Evolutionary conservation across 805 yeast genomes (phyloP).

Genomic region (Candida mattraensis): DNA sequence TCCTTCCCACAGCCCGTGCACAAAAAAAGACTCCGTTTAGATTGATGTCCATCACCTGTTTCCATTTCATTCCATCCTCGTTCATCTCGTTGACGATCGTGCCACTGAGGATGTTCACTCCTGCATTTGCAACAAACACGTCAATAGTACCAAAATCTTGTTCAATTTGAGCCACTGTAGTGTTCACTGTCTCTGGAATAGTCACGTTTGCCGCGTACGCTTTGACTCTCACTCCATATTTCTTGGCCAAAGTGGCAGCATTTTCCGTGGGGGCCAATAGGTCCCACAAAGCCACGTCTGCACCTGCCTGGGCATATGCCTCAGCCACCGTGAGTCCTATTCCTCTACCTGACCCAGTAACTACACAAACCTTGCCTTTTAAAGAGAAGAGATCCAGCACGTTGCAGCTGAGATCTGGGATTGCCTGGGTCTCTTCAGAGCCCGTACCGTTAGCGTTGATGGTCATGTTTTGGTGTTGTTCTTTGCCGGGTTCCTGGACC

Average conservation of each 20-base stretch:
- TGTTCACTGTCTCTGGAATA: constrained; percentile 32
- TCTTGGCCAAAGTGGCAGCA: constrained; percentile 41
- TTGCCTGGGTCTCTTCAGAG: no score
- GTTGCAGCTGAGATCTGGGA: constrained; percentile 55
- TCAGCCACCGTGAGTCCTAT: constrained; percentile 43
- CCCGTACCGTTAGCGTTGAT: no score
- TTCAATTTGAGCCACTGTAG: constrained; percentile 32
- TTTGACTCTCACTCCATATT: constrained; percentile 26
- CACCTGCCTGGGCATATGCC: constrained; percentile 45
- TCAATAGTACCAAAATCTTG: constrained; percentile 42
- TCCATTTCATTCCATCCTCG: constrained; percentile 42
- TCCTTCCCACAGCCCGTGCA: constrained; percentile 47
- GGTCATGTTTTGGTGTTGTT: no score
- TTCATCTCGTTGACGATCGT: constrained; percentile 23
- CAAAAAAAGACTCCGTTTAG: constrained; percentile 51
- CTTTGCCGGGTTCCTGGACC: no score
- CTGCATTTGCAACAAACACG: constrained; percentile 44
- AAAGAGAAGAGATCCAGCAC: constrained; percentile 42
- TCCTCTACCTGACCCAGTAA: constrained; percentile 43
- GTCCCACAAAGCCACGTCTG: constrained; percentile 44
- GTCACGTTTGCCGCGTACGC: constrained; percentile 34
- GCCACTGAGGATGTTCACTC: constrained; percentile 32
- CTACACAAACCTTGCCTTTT: constrained; percentile 43
- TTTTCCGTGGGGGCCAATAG: constrained; percentile 36
- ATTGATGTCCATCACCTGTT: constrained; percentile 49